Evolutionary conservation across 495 filamentous ascomycete genomes (phyloP).

Genomic region (Chaetomium cochliodes): DNA sequence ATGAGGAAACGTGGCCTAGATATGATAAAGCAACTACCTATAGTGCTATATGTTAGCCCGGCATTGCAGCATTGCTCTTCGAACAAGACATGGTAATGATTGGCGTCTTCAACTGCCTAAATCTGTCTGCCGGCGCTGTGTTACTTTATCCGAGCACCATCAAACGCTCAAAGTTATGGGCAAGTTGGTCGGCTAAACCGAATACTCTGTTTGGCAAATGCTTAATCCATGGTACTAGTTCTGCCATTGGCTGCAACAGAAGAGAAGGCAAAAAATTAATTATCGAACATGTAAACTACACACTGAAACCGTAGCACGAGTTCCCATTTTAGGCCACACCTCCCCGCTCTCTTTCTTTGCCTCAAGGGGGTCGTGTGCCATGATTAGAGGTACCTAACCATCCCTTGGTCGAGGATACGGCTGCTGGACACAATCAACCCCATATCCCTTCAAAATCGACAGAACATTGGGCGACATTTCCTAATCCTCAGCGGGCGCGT

Average conservation of each 20-base stretch:
- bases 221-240: neutral
- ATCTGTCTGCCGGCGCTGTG: slow-evolving; percentile 9
- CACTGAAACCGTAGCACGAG: neutral
- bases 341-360: no score
- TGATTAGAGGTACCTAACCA: no score
- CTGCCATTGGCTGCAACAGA: neutral
- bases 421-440: no score
- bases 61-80: slow-evolving; percentile 15
- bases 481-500: no score
- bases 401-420: no score
- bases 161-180: neutral
- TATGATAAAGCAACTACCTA: neutral
- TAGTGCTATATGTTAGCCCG: slow-evolving; percentile 9
- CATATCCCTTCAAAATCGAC: neutral
- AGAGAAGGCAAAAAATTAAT: neutral
- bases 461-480: neutral
- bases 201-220: neutral
- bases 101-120: slow-evolving; percentile 34
- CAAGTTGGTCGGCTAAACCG: slow-evolving; percentile 1
- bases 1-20: slow-evolving; percentile 36
- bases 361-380: no score
- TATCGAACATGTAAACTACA: neutral
- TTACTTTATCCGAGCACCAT: slow-evolving; percentile 5
- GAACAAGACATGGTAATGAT: slow-evolving; percentile 18
- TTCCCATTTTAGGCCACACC: neutral